Conservation (phyloP, 2,329 filamentous ascomycete species). For the Fusarium compactum region DNA sequence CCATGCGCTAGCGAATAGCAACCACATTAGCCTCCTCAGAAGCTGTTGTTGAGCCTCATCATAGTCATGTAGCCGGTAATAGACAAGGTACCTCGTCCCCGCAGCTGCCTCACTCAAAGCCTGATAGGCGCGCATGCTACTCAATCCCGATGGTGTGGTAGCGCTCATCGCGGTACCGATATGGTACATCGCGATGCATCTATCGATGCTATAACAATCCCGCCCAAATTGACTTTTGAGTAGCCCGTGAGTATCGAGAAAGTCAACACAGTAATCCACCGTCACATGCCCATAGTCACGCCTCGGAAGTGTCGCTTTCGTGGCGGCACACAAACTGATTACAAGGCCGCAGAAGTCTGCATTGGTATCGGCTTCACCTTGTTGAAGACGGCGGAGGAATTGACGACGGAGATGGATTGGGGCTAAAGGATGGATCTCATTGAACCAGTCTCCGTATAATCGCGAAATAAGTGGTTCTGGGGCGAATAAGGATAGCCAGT, state of each 20-base stretch:
- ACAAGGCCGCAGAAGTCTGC: slow-evolving; percentile 51
- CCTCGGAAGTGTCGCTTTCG: slow-evolving; percentile 49
- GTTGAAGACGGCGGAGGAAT: slow-evolving; percentile 47
- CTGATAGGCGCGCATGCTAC: slow-evolving; percentile 41
- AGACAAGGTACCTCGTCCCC: slow-evolving; percentile 49
- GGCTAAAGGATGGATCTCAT: slow-evolving; percentile 52
- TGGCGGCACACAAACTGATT: slow-evolving; percentile 52
- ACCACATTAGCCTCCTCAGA: slow-evolving; percentile 52
- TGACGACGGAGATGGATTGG: slow-evolving; percentile 51
- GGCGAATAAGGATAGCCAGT: slow-evolving; percentile 38
- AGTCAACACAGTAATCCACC: slow-evolving; percentile 46
- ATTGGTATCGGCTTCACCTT: slow-evolving; percentile 45
- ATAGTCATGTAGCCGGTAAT: slow-evolving; percentile 43
- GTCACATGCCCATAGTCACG: slow-evolving; percentile 47
- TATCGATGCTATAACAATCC: slow-evolving; percentile 49
- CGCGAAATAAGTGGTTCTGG: slow-evolving; percentile 21
- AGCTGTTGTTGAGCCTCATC: slow-evolving; percentile 49
- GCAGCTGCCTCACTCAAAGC: slow-evolving; percentile 45
- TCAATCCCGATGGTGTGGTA: slow-evolving; percentile 11
- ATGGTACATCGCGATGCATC: slow-evolving; percentile 54
- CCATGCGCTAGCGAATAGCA: slow-evolving; percentile 50
- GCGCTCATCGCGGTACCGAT: slow-evolving; percentile 46
- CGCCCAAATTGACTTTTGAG: slow-evolving; percentile 33
- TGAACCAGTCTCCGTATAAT: slow-evolving; percentile 53
- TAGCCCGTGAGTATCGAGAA: slow-evolving; percentile 48